Conservation (phyloP, 2,329 filamentous ascomycete species). For the Sporothrix schenckii region DNA sequence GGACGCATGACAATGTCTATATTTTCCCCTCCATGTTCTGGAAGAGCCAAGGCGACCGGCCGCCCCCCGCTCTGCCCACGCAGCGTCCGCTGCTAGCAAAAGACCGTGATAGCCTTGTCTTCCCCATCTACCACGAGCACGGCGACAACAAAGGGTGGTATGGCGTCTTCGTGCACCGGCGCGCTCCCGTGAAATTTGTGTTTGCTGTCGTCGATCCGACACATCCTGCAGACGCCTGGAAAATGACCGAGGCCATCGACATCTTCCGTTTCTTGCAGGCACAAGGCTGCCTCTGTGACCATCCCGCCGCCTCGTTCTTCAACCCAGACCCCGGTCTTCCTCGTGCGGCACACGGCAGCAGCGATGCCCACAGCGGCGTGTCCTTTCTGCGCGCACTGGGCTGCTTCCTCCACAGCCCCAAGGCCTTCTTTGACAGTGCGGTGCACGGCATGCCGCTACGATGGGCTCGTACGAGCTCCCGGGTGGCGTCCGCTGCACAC, state of each 20-base stretch:
- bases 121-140: background rate
- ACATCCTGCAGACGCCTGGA: background rate
- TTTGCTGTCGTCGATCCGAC: background rate
- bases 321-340: background rate
- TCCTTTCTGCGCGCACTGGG: background rate
- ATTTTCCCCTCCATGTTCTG: background rate
- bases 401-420: background rate
- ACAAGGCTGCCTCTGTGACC: background rate
- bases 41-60: background rate
- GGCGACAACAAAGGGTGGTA: background rate
- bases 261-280: background rate
- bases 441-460: background rate
- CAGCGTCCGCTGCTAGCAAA: background rate
- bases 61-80: background rate
- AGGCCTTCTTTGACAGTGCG: background rate
- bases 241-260: background rate
- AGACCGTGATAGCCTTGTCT: background rate
- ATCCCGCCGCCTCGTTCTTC: background rate
- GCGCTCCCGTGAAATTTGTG: background rate
- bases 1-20: background rate
- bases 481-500: background rate
- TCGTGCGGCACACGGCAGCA: background rate
- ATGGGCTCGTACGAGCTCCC: background rate
- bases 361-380: background rate
- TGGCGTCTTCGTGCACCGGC: background rate